Evolutionary conservation across 2,329 filamentous ascomycete species (phyloP), one percentile per base, ranked within the genome.

Genomic region (Fusarium torreyae): DNA sequence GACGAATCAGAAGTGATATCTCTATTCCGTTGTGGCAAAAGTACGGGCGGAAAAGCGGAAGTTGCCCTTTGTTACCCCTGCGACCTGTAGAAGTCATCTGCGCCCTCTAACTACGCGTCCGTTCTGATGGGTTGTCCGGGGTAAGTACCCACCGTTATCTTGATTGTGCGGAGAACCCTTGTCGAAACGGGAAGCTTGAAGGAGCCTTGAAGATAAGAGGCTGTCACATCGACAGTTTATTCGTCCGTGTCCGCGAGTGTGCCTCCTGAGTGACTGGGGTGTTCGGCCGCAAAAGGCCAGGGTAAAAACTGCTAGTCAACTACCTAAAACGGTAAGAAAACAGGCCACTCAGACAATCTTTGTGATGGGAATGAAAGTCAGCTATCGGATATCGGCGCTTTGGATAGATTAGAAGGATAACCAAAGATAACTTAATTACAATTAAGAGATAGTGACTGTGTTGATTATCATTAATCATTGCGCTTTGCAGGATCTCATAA

Each of bases 291-390:
- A 18, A 54, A 22, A 15, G 38, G 38, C 26, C 1, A 1, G 24
- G 14, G 0, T 14, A 60, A 61, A 61, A 51, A 1, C 5, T 61
- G 58, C 58, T 61, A 60, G 58, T 60, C 0, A 60, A 60, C 58
- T 62, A 15, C 58, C 42, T 2, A 20, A 62, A 60, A 4, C 20
- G 45, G 58, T 60, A 60, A 57, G n/a, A 57, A 51, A 36, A 26
- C 18, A 0, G 52, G 31, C 31, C 52, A 28, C 10, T 33, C 31
- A 44, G 20, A 38, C 31, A 28, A 33, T 8, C 38, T 45, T 36
- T 7, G 14, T 8, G 17, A 36, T 36, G 17, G 34, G n/a, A 36
- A 17, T 17, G 6, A 4, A 36, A 31, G 10, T 10, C 3, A 31
- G 28, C 2, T 31, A 31, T 31, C 28, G 28, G 28, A 31, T 13